phyloP scores from a whole-genome alignment of 345 rosid genomes.

The Trapa incisa region DNA sequence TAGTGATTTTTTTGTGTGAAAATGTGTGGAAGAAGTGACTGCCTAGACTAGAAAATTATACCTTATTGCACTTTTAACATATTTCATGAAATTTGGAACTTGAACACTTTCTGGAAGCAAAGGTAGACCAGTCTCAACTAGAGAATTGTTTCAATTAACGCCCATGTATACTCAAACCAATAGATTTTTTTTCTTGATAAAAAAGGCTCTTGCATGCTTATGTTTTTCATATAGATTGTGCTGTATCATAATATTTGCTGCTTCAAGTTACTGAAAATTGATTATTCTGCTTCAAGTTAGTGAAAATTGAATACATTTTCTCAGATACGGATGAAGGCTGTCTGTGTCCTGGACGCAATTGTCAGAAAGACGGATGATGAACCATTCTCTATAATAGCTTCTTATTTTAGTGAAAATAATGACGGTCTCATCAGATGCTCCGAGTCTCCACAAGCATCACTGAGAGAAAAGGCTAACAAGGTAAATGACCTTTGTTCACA shows the following conservation, averaged over 20 bases:
- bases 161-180: background rate
- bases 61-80: background rate
- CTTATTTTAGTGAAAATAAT: conserved; percentile 63
- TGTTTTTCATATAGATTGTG: background rate
- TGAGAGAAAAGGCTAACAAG: conserved; percentile 79
- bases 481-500: conserved; percentile 16
- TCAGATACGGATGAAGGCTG: conserved; percentile 87
- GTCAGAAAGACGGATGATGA: conserved; percentile 74
- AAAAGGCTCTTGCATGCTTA: background rate
- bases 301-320: conserved; percentile 4
- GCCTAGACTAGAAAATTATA: too few species aligned
- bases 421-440: conserved; percentile 55
- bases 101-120: background rate
- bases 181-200: background rate
- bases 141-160: background rate
- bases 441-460: conserved; percentile 82
- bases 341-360: conserved; percentile 81
- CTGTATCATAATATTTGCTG: background rate
- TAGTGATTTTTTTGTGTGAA: background rate
- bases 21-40: background rate
- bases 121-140: background rate
- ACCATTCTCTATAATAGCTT: conserved; percentile 42
- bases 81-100: background rate
- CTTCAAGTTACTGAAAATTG: background rate
- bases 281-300: background rate